A percentile compares a stretch with the other conserved stretches of the same genome.
Evolutionary conservation across 1,284 basidiomycete genomes (phyloP).

Genomic region (Melampsora larici-populina): DNA sequence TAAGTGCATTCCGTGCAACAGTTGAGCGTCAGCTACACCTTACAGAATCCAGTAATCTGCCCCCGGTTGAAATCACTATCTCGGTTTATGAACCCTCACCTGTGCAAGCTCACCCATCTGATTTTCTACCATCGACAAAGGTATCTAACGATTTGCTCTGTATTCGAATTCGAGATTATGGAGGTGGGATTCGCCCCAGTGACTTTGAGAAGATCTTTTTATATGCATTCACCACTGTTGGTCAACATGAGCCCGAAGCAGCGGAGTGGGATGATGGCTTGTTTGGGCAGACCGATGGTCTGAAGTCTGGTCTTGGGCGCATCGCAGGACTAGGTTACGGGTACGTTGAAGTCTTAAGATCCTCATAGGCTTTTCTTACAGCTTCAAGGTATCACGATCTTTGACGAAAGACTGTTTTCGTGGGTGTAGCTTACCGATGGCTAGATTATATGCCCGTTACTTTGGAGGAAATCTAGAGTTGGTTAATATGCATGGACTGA

Average conservation of each 20-base stretch:
- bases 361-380: background rate
- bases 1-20: constrained; percentile 38
- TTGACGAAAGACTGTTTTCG: background rate
- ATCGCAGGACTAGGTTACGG: constrained; percentile 40
- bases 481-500: constrained; percentile 34
- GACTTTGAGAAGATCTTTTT: constrained; percentile 24
- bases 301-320: constrained; percentile 28
- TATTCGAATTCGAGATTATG: constrained; percentile 40
- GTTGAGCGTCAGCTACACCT: constrained; percentile 35
- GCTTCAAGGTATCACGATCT: background rate
- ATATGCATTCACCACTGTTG: constrained; percentile 36
- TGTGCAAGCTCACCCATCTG: background rate
- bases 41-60: constrained; percentile 4
- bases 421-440: constrained; percentile 36
- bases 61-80: constrained; percentile 24
- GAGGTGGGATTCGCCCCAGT: constrained; percentile 31
- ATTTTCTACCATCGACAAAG: background rate
- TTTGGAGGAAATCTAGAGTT: constrained; percentile 41
- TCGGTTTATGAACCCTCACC: constrained; percentile 7
- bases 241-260: background rate
- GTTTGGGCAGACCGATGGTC: background rate
- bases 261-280: constrained; percentile 2
- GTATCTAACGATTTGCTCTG: background rate
- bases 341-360: background rate
- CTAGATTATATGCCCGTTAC: constrained; percentile 39